Base-by-base conservation (phyloP, 768 basidiomycete species). In the Pulveroboletus sp. region DNA sequence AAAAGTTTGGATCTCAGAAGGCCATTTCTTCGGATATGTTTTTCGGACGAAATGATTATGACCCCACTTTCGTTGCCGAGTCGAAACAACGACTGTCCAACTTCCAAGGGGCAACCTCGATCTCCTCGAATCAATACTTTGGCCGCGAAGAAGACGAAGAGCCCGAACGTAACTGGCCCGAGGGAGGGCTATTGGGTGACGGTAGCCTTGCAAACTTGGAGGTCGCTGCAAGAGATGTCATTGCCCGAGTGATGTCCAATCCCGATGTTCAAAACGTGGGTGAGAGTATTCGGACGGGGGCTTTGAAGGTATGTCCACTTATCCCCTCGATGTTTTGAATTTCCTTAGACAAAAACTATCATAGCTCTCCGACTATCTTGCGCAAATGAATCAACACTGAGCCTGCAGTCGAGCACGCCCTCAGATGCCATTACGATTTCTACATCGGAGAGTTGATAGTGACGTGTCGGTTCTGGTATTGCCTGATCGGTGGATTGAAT, bases 1-100 rank as follows among this genome's bases (percentile, higher is more conserved):
- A 94, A 8, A 91, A 89, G 60, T 99, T 98, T 66, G 90, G 92
- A 2, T 68, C 63, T 51, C 96, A 98, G 66, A 99, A 97, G 65
- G 93, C 81, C 47, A 99, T 99, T 66, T 97, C 94, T 6, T 95
- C 93, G 4, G 96, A 98, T 63, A 93, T 93, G 89, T 97, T 86
- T 75, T 98, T 98, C 66, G 92, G 86, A 21, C 81, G 95, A 37
- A 87, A 88, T 43, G 68, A 83, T 18, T 97, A 96, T 70, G 94
- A 98, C 63, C 81, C 90, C 2, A 61, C 67, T 33, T 76, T 82
- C 4, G 61, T 79, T 37, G 70, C 75, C 40, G 93, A 97, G 70
- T 93, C 93, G 6, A 87, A 91, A 62, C 70, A 77, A 10, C 83
- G 95, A 3, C 73, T 97, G 37, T 80, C 85, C 59, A 73, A 79